Conservation (phyloP, 1,284 basidiomycete genomes). For the Rugosomyces carneus region DNA sequence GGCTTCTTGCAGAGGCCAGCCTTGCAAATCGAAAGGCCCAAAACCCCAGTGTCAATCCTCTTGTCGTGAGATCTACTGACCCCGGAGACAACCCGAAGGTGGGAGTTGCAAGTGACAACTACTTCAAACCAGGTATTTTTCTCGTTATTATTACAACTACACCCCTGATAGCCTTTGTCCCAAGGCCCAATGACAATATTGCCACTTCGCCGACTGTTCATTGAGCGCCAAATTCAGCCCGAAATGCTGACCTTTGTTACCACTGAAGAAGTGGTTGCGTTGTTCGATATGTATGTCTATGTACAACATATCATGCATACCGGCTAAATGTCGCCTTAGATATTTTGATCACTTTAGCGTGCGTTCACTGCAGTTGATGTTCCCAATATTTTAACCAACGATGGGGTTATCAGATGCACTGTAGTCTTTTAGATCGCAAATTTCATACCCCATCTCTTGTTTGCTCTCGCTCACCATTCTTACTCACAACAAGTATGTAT, state of each 20-base stretch:
- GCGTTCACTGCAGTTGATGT: conserved; percentile 21
- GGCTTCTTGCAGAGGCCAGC: conserved; percentile 86
- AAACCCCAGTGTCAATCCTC: conserved; percentile 29
- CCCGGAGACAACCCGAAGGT: conserved; percentile 40
- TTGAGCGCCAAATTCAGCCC: conserved; percentile 85
- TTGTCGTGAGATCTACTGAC: conserved; percentile 32
- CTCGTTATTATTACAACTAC: conserved; percentile 1
- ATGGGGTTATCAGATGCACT: conserved; percentile 52
- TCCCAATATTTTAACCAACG: conserved; percentile 1
- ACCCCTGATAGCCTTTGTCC: conserved; percentile 7
- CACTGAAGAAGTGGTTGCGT: conserved; percentile 79
- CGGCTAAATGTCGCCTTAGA: conserved; percentile 32
- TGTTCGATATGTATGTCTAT: conserved; percentile 83
- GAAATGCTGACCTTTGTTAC: conserved; percentile 84
- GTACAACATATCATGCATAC: conserved; percentile 9
- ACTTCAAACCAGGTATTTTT: conserved; percentile 85
- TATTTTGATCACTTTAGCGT: conserved; percentile 78
- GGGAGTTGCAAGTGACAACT: conserved; percentile 86
- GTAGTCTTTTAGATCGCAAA: conserved; percentile 69
- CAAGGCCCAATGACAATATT: conserved; percentile 81
- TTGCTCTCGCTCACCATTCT: conserved; percentile 86
- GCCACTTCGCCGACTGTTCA: conserved; percentile 79
- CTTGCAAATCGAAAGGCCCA: conserved; percentile 75
- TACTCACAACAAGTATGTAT: conserved; percentile 85
- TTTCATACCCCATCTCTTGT: conserved; percentile 92